These are phyloP conservation scores for Colletotrichum cuscutae DNA, from an alignment of 2,329 filamentous ascomycete genomes.

Conservation along the genomic window DNA sequence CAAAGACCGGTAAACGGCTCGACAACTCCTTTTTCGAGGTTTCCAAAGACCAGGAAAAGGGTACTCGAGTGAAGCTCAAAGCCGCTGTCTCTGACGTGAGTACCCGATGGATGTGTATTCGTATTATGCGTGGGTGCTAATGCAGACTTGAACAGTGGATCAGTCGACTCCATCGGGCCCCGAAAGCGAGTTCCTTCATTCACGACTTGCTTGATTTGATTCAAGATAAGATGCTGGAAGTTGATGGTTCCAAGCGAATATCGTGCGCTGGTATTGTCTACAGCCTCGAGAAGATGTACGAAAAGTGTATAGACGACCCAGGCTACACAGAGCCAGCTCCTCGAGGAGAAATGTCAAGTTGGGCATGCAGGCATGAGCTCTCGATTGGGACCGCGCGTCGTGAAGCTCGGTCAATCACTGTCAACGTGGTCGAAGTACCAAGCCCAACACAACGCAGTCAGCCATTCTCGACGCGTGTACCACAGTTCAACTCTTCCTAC, in stretches of 20 bases:
- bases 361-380: neutral
- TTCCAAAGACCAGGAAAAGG: neutral
- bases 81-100: neutral
- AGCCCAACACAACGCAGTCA: neutral
- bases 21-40: constrained; percentile 9
- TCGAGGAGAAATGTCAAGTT: neutral
- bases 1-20: neutral
- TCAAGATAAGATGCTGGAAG: neutral
- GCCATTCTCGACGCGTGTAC: neutral
- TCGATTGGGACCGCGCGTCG: neutral
- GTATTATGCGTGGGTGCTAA: neutral
- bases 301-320: neutral
- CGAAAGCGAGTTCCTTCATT: neutral
- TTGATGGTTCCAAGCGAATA: neutral
- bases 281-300: neutral
- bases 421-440: neutral
- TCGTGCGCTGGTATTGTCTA: neutral
- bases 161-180: neutral
- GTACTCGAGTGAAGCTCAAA: neutral
- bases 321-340: neutral
- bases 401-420: neutral
- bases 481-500: neutral
- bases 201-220: constrained; percentile 3
- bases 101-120: no score
- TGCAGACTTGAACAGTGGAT: neutral